These are phyloP conservation scores for Wallemia hederae DNA, from an alignment of 1,284 basidiomycete species.

Conservation along the genomic window DNA sequence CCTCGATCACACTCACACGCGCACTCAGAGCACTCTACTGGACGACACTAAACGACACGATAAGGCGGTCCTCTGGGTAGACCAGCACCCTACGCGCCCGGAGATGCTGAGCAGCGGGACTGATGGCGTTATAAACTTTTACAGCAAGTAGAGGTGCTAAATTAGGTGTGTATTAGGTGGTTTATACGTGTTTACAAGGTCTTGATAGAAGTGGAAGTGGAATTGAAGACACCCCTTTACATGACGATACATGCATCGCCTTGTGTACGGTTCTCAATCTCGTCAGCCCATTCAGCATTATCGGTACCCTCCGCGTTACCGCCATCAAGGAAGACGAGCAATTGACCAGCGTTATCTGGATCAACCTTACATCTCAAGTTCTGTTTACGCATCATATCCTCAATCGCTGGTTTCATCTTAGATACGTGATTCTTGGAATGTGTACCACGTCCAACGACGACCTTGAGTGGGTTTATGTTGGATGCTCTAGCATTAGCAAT, in stretches of 20 bases:
- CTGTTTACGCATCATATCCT: conserved; percentile 36
- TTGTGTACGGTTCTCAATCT: conserved; percentile 24
- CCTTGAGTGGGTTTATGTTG: conserved; percentile 36
- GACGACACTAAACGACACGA: conserved; percentile 41
- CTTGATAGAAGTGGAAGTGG: too few species aligned
- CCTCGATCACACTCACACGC: neutral
- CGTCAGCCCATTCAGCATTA: conserved; percentile 24
- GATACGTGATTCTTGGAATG: conserved; percentile 52
- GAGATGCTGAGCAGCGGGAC: conserved; percentile 66
- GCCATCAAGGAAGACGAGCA: conserved; percentile 43
- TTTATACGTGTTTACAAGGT: too few species aligned
- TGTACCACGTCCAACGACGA: conserved; percentile 55
- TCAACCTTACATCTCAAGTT: conserved; percentile 47
- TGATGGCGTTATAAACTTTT: conserved; percentile 17
- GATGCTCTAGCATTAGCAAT: conserved; percentile 34
- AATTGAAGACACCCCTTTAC: too few species aligned
- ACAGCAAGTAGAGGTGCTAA: neutral
- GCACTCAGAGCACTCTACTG: conserved; percentile 34
- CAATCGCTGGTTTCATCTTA: conserved; percentile 80
- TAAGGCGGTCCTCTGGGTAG: conserved; percentile 67
- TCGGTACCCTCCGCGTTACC: conserved; percentile 19
- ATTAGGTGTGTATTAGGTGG: neutral
- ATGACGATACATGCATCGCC: conserved; percentile 36
- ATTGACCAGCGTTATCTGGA: conserved; percentile 51
- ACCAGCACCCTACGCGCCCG: conserved; percentile 50